These are phyloP conservation scores for Filosporella fistucella DNA, from an alignment of 495 filamentous ascomycete species.

Conservation along the genomic window DNA sequence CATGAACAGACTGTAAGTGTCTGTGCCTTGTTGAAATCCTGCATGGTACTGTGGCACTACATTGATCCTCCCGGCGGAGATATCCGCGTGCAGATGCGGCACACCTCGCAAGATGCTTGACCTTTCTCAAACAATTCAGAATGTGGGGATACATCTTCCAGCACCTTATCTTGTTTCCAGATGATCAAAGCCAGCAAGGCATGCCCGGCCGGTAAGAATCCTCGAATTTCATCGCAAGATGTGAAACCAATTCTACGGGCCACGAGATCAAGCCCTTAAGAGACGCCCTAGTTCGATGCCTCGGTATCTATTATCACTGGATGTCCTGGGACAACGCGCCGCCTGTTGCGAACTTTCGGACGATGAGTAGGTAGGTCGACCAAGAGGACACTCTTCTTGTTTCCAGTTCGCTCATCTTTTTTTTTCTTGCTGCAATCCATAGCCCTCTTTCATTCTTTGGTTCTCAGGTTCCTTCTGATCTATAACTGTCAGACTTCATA, in stretches of 20 bases:
- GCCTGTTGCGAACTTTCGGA: not conserved
- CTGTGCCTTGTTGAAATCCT: too few relatives aligned
- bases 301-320: conserved; percentile 7
- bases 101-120: too few relatives aligned
- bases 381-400: too few relatives aligned
- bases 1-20: too few relatives aligned
- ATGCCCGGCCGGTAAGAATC: too few relatives aligned
- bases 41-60: too few relatives aligned
- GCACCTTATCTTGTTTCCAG: too few relatives aligned
- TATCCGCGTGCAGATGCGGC: too few relatives aligned
- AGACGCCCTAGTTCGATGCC: not conserved
- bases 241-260: not conserved
- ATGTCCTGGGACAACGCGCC: not conserved
- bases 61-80: too few relatives aligned
- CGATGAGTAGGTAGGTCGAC: not conserved
- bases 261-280: not conserved
- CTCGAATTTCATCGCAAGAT: not conserved
- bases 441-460: not conserved
- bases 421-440: not conserved
- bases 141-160: too few relatives aligned
- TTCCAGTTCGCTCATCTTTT: not conserved
- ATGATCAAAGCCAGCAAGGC: too few relatives aligned
- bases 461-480: not conserved
- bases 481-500: not conserved
- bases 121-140: too few relatives aligned